Conservation (phyloP, 345 rosid genomes). For the Eucalyptus sp. region DNA sequence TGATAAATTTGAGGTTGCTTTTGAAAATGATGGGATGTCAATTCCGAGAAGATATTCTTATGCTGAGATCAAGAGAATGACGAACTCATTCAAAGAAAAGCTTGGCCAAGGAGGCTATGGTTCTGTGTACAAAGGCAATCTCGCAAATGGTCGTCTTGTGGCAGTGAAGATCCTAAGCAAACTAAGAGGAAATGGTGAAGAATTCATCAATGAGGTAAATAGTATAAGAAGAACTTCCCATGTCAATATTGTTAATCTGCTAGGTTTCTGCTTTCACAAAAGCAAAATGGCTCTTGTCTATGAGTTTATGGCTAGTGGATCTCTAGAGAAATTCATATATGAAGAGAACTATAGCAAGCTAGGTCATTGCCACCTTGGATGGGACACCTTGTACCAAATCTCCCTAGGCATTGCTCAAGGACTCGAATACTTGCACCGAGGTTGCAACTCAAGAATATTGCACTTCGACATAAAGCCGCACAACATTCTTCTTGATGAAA, state of each 20-base stretch:
- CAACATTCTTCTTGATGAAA: too few relatives aligned
- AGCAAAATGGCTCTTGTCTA: constrained; percentile 10
- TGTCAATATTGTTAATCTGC: constrained; percentile 16
- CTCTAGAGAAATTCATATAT: constrained; percentile 17
- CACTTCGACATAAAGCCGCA: too few relatives aligned
- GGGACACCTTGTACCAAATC: too few relatives aligned
- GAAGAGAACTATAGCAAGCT: neutral
- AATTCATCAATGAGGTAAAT: constrained; percentile 30
- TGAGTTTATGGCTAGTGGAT: constrained; percentile 20
- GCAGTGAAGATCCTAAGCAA: constrained; percentile 23
- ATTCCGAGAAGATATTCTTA: constrained; percentile 3
- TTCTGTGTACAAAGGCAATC: constrained; percentile 14
- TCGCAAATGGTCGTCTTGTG: constrained; percentile 11
- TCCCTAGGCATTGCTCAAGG: too few relatives aligned
- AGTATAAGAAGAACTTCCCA: constrained; percentile 49
- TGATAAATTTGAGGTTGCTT: neutral
- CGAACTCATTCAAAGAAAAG: constrained; percentile 5
- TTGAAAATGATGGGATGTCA: neutral
- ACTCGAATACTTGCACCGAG: too few relatives aligned
- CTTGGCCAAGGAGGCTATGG: constrained; percentile 28
- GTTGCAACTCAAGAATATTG: too few relatives aligned
- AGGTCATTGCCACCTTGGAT: too few relatives aligned
- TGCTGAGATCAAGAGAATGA: constrained; percentile 12
- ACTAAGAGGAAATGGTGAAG: constrained; percentile 28
- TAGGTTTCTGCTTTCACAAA: constrained; percentile 12